Evolutionary conservation across 2,329 filamentous ascomycete genomes (phyloP).

Genomic region (Emmonsiellopsis sp.): DNA sequence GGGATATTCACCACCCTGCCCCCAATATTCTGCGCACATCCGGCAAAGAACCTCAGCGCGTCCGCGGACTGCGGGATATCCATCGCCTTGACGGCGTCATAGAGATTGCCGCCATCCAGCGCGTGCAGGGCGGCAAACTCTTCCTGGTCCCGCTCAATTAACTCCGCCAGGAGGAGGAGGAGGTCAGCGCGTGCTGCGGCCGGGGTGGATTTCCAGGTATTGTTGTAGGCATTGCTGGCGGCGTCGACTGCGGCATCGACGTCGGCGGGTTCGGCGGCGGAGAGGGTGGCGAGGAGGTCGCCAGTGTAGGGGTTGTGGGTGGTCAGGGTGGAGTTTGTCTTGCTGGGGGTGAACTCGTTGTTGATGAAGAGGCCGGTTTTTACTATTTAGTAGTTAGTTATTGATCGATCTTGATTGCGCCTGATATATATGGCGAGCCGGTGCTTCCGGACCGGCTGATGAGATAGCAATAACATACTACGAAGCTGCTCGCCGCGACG

Average conservation of each 20-base stretch:
- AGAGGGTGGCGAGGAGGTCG: slow-evolving; percentile 14
- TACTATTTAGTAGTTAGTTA: neutral
- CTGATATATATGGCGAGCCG: too few species aligned
- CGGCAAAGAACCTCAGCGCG: slow-evolving; percentile 20
- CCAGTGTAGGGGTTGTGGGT: slow-evolving; percentile 19
- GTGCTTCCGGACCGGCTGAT: too few species aligned
- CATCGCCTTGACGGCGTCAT: slow-evolving; percentile 15
- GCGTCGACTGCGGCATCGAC: slow-evolving; percentile 17
- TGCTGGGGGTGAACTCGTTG: slow-evolving; percentile 12
- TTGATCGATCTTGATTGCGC: too few species aligned
- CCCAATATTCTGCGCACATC: slow-evolving; percentile 22
- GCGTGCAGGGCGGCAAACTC: slow-evolving; percentile 18
- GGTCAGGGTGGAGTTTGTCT: slow-evolving; percentile 10
- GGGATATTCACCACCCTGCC: slow-evolving; percentile 17
- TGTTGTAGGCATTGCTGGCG: slow-evolving; percentile 2
- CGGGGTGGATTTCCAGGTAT: slow-evolving; percentile 16
- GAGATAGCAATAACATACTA: too few species aligned
- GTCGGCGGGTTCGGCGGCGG: slow-evolving; percentile 17
- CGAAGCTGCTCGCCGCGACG: too few species aligned
- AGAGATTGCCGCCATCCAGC: slow-evolving; percentile 16
- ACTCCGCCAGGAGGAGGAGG: slow-evolving; percentile 18
- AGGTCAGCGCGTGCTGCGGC: slow-evolving; percentile 13
- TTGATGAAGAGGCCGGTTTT: slow-evolving; percentile 4
- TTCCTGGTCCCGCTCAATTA: slow-evolving; percentile 20
- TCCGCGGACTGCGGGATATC: slow-evolving; percentile 17